phyloP scores from a whole-genome alignment of 2,329 filamentous ascomycete genomes.

The Colletotrichum orchidophilum region DNA sequence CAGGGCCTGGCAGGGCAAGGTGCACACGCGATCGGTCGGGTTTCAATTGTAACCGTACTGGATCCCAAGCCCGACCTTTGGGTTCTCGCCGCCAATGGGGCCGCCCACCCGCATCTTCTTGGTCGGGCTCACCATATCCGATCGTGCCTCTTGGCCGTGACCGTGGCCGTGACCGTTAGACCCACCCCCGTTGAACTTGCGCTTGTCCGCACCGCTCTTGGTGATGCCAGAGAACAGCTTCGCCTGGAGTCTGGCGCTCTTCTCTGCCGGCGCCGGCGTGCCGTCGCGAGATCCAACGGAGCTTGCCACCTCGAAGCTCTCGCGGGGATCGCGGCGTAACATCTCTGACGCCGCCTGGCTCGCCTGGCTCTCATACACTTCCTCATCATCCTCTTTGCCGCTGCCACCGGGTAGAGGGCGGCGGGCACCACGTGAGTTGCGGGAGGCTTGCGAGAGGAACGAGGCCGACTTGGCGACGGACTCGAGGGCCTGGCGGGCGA shows the following conservation, averaged over 20 bases:
- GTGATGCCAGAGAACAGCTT: slow-evolving; percentile 58
- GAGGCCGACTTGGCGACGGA: slow-evolving; percentile 58
- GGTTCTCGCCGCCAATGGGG: slow-evolving; percentile 45
- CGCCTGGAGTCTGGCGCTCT: slow-evolving; percentile 59
- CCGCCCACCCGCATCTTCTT: slow-evolving; percentile 61
- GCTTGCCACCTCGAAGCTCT: slow-evolving; percentile 61
- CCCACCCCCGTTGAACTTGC: slow-evolving; percentile 55
- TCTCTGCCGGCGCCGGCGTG: slow-evolving; percentile 55
- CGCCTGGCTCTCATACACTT: slow-evolving; percentile 78
- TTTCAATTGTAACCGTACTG: slow-evolving; percentile 49
- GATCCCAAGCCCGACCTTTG: slow-evolving; percentile 62
- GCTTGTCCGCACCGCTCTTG: slow-evolving; percentile 57
- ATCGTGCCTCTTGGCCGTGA: slow-evolving; percentile 42
- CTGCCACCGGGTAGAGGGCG: slow-evolving; percentile 35
- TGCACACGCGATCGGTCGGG: neutral
- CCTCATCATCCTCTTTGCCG: slow-evolving; percentile 62
- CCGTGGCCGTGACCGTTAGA: slow-evolving; percentile 31
- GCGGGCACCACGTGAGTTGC: slow-evolving; percentile 29
- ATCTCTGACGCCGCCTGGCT: slow-evolving; percentile 81
- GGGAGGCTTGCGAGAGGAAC: slow-evolving; percentile 44
- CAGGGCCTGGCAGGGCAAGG: neutral
- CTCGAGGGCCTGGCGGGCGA: slow-evolving; percentile 63
- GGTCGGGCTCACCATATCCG: slow-evolving; percentile 54
- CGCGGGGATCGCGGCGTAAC: slow-evolving; percentile 68
- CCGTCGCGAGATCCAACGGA: slow-evolving; percentile 54